These are phyloP conservation scores for Wickerhamiella sorbophila DNA, from an alignment of 805 yeast species.

Conservation along the genomic window DNA sequence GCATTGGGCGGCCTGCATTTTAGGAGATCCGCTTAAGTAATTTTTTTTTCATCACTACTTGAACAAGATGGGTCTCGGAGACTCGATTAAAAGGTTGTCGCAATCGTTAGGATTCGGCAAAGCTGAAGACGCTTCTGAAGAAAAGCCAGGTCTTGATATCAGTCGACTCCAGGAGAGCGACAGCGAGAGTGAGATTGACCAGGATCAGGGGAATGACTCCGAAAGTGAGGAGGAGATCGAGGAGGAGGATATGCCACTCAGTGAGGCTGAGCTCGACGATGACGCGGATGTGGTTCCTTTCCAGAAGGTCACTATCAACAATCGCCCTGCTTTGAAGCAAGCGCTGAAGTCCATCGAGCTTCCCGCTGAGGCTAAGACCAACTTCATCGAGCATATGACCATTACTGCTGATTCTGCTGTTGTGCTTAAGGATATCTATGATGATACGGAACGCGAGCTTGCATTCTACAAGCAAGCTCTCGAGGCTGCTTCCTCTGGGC, in stretches of 20 bases:
- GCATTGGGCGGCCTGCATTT: too few relatives aligned
- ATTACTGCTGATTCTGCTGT: slow-evolving; percentile 46
- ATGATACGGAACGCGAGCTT: slow-evolving; percentile 89
- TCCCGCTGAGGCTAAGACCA: slow-evolving; percentile 42
- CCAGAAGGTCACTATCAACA: slow-evolving; percentile 79
- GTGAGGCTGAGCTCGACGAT: slow-evolving; percentile 84
- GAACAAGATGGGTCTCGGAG: slow-evolving; percentile 17
- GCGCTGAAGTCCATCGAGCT: slow-evolving; percentile 22
- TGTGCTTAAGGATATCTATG: slow-evolving; percentile 69
- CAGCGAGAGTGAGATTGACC: slow-evolving; percentile 20
- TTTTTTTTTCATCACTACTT: slow-evolving; percentile 2
- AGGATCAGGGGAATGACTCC: slow-evolving; percentile 36
- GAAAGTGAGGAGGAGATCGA: slow-evolving; percentile 50
- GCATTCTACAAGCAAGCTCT: slow-evolving; percentile 92
- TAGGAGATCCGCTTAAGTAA: slow-evolving; percentile 1
- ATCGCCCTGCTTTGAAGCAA: slow-evolving; percentile 49
- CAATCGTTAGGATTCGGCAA: slow-evolving; percentile 14
- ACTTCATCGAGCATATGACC: slow-evolving; percentile 76
- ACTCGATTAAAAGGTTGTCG: slow-evolving; percentile 17
- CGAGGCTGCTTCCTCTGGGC: slow-evolving; percentile 63
- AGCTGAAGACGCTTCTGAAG: slow-evolving; percentile 8
- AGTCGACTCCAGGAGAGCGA: slow-evolving; percentile 24
- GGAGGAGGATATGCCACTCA: slow-evolving; percentile 71
- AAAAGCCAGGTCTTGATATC: slow-evolving; percentile 24
- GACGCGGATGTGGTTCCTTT: slow-evolving; percentile 92